Evolutionary conservation across 148 eudicot species (phyloP).

Genomic region (Dianthus caryophyllus): DNA sequence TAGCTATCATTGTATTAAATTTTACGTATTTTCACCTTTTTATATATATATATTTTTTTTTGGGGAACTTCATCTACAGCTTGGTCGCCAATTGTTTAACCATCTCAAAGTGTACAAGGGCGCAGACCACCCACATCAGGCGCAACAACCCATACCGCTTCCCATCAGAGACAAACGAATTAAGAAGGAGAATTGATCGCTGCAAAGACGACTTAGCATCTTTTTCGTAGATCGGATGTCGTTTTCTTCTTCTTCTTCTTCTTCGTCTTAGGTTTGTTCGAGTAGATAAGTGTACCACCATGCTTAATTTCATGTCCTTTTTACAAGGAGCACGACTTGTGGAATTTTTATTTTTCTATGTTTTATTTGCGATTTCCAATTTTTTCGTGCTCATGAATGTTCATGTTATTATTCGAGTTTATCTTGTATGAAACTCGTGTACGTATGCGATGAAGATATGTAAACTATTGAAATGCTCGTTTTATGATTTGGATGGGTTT

Average conservation of each 20-base stretch:
- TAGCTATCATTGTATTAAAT: too few species aligned
- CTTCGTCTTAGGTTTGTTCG: conserved; percentile 5
- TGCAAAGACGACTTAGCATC: not conserved
- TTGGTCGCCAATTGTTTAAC: conserved; percentile 75
- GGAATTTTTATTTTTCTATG: not conserved
- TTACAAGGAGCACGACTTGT: not conserved
- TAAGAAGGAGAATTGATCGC: conserved; percentile 38
- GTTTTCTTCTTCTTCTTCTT: conserved; percentile 11
- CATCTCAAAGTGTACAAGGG: conserved; percentile 95
- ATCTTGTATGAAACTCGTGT: too few species aligned
- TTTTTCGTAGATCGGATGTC: conserved; percentile 22
- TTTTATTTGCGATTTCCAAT: not conserved
- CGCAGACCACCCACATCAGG: conserved; percentile 84
- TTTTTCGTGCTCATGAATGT: not conserved
- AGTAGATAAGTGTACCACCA: conserved; percentile 18
- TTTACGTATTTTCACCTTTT: not conserved
- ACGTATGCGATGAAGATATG: too few species aligned
- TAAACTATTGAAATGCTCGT: too few species aligned
- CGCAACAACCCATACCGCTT: conserved; percentile 70
- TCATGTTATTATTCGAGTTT: too few species aligned
- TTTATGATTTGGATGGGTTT: too few species aligned
- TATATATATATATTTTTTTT: too few species aligned
- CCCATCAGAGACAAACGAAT: conserved; percentile 89
- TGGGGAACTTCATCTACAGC: conserved; percentile 37
- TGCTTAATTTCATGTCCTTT: conserved; percentile 6